Base-by-base conservation (phyloP, 352 stramenopile genomes). In the Pythium dissotocum region DNA sequence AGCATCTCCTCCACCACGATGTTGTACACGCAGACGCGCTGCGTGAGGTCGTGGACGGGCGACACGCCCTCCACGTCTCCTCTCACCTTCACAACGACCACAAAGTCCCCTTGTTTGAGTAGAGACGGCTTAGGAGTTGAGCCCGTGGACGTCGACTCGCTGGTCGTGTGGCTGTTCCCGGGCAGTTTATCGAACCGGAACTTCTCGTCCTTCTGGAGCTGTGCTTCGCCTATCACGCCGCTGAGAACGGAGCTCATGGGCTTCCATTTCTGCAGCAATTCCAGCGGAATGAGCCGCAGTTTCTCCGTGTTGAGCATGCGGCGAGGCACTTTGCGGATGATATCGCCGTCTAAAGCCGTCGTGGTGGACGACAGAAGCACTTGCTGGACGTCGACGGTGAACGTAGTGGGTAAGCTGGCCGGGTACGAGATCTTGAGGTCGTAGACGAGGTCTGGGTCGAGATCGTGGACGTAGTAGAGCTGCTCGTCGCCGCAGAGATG, bases 401-500 rank as follows among this genome's bases (percentile, higher is more conserved):
- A 90, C 1, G 71, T 42, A 1, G 82, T 89, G 2, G 85, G 85
- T 21, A 87, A 62, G 6, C 81, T 82, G 3, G 85, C 81, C 3
- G 80, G 73, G 46, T 90, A 93, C 67, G 85, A 93, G 58, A 93
- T 76, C 74, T 93, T 93, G 68, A 93, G 74, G 63, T 91, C 83
- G 73, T 91, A 93, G 18, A 88, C 76, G 14, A 66, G 74, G 64
- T 28, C 24, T 0, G 77, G 72, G 4, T 82, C 68, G 12, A 93
- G 73, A 12, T 79, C 67, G 35, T 72, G 71, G n/a, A 90, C 67
- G 56, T 76, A 80, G 57, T 84, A 93, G 65, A 84, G 44, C 54
- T 85, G 79, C 14, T 72, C 72, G 7, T 77, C 44, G 36, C 79
- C 81, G 35, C 85, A 90, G 24, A 61, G 65, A 7, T 87, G 52